phyloP scores from a whole-genome alignment of 129 eudicot species.

The Erigeron canadensis region DNA sequence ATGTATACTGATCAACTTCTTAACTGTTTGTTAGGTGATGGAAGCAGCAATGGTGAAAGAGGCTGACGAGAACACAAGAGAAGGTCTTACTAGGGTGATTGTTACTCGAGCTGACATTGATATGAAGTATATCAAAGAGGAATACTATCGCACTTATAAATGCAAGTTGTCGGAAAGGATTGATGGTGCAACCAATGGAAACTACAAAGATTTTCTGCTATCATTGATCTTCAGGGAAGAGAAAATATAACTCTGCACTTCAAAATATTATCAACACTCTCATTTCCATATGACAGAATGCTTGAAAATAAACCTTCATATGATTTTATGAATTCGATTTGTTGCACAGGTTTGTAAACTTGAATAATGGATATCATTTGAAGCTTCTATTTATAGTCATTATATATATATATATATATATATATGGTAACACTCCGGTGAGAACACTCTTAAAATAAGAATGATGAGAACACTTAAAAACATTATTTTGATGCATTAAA shows the following conservation, averaged over 20 bases:
- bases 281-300: no score
- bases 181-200: conserved; percentile 51
- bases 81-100: conserved; percentile 56
- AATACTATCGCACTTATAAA: conserved; percentile 37
- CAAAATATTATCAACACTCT: no score
- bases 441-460: no score
- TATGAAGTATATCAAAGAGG: conserved; percentile 50
- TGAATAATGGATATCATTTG: background rate
- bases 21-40: no score
- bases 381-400: no score
- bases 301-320: background rate
- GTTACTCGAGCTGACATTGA: conserved; percentile 61
- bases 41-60: conserved; percentile 40
- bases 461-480: no score
- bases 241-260: background rate
- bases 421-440: no score
- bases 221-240: conserved; percentile 45
- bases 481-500: no score
- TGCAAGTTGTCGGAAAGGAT: conserved; percentile 42
- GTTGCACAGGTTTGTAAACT: background rate
- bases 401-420: no score
- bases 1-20: no score
- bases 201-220: conserved; percentile 65
- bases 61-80: conserved; percentile 56
- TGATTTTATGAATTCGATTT: no score